Evolutionary conservation across 306 rosid genomes (phyloP), one percentile per base, ranked within the genome.

Genomic region (Parietaria judaica): DNA sequence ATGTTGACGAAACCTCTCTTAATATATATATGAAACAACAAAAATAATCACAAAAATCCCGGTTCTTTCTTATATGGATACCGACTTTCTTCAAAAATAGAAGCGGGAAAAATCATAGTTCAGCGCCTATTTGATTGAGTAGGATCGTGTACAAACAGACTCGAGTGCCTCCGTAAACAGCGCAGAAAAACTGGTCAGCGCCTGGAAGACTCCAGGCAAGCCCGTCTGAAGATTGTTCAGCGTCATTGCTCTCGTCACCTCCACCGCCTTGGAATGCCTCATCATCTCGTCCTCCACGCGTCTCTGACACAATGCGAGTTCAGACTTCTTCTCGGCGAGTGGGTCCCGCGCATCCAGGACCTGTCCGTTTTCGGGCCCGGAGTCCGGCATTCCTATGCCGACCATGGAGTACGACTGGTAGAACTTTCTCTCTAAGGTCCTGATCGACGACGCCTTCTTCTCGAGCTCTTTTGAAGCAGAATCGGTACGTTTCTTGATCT

Each of bases 171-270:
- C 97, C 3, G 79, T 78, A 76, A 94, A 94, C 65, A 94, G 58
- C 43, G 86, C 78, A 54, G 99, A 86, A 76, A 94, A 94, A 78
- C 90, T 89, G 48, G 97, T 83, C 81, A 94, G 55, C 11, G 99
- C 97, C 62, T 83, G 97, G 56, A 94, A 94, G 7, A 94, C 99
- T 23, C 97, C 99, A 4, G 99, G 99, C 79, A 94, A 81, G 8
- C 97, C 99, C 16, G 99, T 94, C 61, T 94, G 99, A 39, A 94
- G 86, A 73, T 94, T 76, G 72, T 94, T 88, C 14, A 94, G 85
- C 1, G 99, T 94, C 99, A 88, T 74, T 23, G 97, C 95, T 78
- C 97, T 81, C 4, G 99, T 94, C 55, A 84, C 90, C 80, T 88
- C 95, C 6, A 71, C 87, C 8, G 99, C 89, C 72, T 88, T 94